Evolutionary conservation across 176 grass and related monocot genomes (phyloP), one percentile per base, ranked within the genome.

Genomic region (Saccharum officinarum): DNA sequence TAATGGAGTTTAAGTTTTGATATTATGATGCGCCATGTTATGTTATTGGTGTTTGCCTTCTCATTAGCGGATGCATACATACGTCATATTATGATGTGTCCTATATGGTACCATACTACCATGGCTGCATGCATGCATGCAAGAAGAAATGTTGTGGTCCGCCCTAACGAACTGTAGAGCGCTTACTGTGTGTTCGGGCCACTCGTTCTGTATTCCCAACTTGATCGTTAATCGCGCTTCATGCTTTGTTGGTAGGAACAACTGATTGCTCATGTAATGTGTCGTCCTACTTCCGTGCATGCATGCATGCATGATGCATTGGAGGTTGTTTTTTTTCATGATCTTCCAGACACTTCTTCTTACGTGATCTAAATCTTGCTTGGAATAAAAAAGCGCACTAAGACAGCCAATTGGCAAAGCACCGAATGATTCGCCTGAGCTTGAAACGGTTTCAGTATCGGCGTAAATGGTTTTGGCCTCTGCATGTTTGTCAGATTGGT

Each of bases 321-420:
- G 5, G 52, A 54, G 18, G 2, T 22, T 55, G 17, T n/a, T 59
- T n/a, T 59, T 59, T 71, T 44, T 15, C 11, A 31, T 47, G 60
- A 66, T 26, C 77, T 66, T 18, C 9, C 23, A 5, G 1, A 5
- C 13, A 28, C 9, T 62, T 61, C 11, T 44, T 42, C 42, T 54
- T 76, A 28, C 4, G 41, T 16, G 44, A 26, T 86, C 40, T 64
- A 39, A 26, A 86, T 80, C 69, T 66, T 42, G 40, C 18, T 55
- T n/a, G 2, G 5, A 0, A 2, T 10, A 17, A 16, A 55, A 59
- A 59, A n/a, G 54, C 6, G 20, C 54, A 59, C 18, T 59, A 69
- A 40, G 67, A 69, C 36, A n/a, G 17, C 17, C 67, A 69, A 69
- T 39, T 38, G 3, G 34, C 67, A 69, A 38, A 69, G 17, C 37